Percentiles rank a stretch among this genome's conserved stretches.
Conservation (phyloP, 106 monocot genomes). For the Dioscorea alata region DNA sequence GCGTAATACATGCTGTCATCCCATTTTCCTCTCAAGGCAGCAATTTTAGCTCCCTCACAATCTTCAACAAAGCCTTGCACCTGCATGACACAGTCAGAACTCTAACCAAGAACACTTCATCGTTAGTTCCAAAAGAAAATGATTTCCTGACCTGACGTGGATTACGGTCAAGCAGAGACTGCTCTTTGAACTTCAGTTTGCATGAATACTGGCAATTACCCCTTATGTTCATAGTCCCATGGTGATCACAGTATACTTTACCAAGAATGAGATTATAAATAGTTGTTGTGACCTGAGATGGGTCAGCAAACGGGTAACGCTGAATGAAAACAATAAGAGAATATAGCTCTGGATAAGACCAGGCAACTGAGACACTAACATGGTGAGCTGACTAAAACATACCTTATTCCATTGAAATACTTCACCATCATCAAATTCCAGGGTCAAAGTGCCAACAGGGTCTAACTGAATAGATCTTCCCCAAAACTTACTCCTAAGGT, state of each 20-base stretch:
- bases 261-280: constrained; percentile 88
- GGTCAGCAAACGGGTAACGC: no score
- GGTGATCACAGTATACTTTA: constrained; percentile 80
- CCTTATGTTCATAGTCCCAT: constrained; percentile 70
- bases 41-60: constrained; percentile 38
- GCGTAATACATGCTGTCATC: constrained; percentile 54
- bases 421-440: constrained; percentile 81
- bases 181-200: constrained; percentile 84
- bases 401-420: constrained; percentile 73
- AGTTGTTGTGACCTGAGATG: constrained; percentile 72
- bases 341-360: no score
- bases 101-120: no score
- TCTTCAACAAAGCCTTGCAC: constrained; percentile 56
- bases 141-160: constrained; percentile 54
- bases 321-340: no score
- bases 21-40: constrained; percentile 66
- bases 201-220: constrained; percentile 71
- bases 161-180: constrained; percentile 70
- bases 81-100: constrained; percentile 6
- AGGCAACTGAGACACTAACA: background rate
- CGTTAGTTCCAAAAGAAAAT: no score
- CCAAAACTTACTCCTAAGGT: constrained; percentile 34
- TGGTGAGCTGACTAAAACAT: background rate
- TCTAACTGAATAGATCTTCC: constrained; percentile 32
- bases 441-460: constrained; percentile 49